Percentiles rank a stretch among this genome's conserved stretches.
Evolutionary conservation across 805 yeast genomes (phyloP).

Genomic region (Schwanniomyces pseudopolymorphus): DNA sequence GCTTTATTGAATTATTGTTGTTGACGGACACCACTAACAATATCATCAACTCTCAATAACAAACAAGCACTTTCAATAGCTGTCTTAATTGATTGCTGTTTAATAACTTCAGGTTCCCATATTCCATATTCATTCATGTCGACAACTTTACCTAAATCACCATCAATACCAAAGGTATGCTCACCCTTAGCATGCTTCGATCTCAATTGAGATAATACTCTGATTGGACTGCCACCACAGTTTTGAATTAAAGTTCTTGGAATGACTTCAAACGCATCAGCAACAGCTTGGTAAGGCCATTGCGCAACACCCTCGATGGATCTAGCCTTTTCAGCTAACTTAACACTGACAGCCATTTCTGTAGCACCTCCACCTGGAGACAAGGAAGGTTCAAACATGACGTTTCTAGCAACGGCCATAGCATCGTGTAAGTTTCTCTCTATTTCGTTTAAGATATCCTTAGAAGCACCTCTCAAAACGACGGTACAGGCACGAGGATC

Average conservation of each 20-base stretch:
- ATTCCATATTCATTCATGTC: conserved; percentile 96
- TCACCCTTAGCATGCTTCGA: conserved; percentile 95
- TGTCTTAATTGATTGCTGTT: conserved; percentile 96
- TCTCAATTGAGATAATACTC: conserved; percentile 84
- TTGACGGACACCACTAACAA: conserved; percentile 91
- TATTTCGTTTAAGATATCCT: conserved; percentile 92
- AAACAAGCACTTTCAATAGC: conserved; percentile 96
- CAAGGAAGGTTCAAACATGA: conserved; percentile 88
- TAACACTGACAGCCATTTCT: conserved; percentile 95
- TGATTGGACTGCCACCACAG: conserved; percentile 95
- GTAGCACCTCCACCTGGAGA: conserved; percentile 99
- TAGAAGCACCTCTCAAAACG: conserved; percentile 91
- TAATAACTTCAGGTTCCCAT: conserved; percentile 99
- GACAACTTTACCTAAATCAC: conserved; percentile 89
- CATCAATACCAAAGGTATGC: conserved; percentile 87
- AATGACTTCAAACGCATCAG: conserved; percentile 97
- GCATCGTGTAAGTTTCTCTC: conserved; percentile 98
- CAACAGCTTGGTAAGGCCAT: conserved; percentile 99
- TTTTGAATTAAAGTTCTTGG: conserved; percentile 97
- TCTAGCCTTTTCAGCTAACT: conserved; percentile 86
- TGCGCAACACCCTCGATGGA: conserved; percentile 91
- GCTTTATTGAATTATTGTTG: conserved; percentile 8
- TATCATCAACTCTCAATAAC: conserved; percentile 93
- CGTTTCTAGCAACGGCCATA: conserved; percentile 95
- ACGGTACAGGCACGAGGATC: conserved; percentile 94